These are phyloP conservation scores for Rhynchospora tenuis DNA, from an alignment of 176 grass and related monocot species.

Conservation along the genomic window DNA sequence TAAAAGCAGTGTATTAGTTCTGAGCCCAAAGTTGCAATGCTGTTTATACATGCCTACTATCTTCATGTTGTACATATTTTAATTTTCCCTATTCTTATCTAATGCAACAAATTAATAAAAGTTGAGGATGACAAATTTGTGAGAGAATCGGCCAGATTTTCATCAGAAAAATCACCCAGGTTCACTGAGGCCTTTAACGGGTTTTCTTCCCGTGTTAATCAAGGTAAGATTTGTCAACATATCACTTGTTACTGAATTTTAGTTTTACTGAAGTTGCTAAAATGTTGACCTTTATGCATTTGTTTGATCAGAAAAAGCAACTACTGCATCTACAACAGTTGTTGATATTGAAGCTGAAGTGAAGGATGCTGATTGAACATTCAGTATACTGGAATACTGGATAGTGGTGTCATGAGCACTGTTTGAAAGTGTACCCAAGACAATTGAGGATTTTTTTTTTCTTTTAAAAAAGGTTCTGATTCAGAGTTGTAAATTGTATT, in stretches of 20 bases:
- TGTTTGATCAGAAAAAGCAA: constrained; percentile 15
- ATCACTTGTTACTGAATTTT: not conserved
- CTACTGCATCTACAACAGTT: not conserved
- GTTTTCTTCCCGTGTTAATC: not conserved
- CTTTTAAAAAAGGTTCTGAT: not conserved
- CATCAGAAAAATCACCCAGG: constrained; percentile 13
- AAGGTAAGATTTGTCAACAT: not conserved
- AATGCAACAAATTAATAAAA: not conserved
- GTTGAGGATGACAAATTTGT: constrained; percentile 21
- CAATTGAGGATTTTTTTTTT: not conserved
- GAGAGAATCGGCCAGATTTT: constrained; percentile 32
- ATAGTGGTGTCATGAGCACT: not conserved
- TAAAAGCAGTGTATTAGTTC: not conserved
- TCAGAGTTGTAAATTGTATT: not conserved
- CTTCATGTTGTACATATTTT: not conserved
- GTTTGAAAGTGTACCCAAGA: not conserved
- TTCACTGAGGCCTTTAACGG: constrained; percentile 17
- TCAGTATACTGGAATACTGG: not conserved
- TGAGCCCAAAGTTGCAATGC: not conserved
- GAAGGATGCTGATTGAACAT: constrained; percentile 23
- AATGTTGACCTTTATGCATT: not conserved
- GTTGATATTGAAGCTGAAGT: constrained; percentile 25
- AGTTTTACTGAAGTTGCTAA: not conserved
- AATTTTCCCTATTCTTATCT: not conserved
- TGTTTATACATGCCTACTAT: not conserved